Base-by-base conservation (phyloP, 225 moss, liverwort and hornwort genomes). In the Anthoceros angustus region DNA sequence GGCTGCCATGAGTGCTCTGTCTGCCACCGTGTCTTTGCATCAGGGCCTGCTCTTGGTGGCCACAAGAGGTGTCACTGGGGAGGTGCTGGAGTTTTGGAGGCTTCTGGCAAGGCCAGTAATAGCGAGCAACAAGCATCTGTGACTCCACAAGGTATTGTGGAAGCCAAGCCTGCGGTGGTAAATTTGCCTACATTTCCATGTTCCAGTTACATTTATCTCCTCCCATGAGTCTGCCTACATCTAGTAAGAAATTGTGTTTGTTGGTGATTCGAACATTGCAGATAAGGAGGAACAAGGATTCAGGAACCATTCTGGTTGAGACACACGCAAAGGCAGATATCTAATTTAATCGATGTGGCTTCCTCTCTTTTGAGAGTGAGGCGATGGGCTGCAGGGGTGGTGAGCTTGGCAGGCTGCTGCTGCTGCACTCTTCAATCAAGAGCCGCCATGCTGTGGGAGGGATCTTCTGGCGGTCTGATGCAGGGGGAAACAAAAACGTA, bases 21-120 rank as follows among this genome's bases (percentile, higher is more conserved):
- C 74, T 98, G 98, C 32, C 78, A 85, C 62, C 84, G 92, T 5
- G 74, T 75, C 40, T 98, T 98, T 77, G 66, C 65, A 64, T 92
- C 98, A 0, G 98, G 98, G 25, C 98, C 92, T 78, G 98, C 98
- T 10, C 69, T 98, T 21, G 98, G 98, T 43, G 98, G 98, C 16
- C 98, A 98, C 77, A 98, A 98, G 92, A 65, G 98, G 65, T 92
- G 98, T 66, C 98, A 98, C 9, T 98, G 86, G 85, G 86, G 90
- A 39, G 85, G 77, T 55, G 55, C 55, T 9, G 55, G 55, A 55
- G 23, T 55, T 23, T 23, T 55, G 55, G 55, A 55, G 23, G 55
- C 55, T 55, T 55, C 55, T 23, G 23, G 55, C 55, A 55, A 55
- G 55, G 55, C n/a, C 55, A 55, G 55, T 55, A 23, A 23, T 55